phyloP scores from a whole-genome alignment of 441 rosid genomes.

The Croton laevigatus region DNA sequence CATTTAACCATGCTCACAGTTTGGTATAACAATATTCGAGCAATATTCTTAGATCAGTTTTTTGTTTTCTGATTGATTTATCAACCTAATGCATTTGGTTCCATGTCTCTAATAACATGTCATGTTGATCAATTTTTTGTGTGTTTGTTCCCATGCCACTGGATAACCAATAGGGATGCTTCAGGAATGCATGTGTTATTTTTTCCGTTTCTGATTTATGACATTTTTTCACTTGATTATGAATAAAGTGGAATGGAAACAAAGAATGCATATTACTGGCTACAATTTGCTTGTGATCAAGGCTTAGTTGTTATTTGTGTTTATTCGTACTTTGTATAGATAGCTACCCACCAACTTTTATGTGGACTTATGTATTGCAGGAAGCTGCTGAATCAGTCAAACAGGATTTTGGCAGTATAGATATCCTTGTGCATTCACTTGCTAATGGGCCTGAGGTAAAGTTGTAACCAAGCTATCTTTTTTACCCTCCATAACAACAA shows the following conservation, averaged over 20 bases:
- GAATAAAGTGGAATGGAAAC: too few species aligned
- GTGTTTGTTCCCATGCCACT: background rate
- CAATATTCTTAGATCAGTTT: background rate
- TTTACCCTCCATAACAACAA: too few species aligned
- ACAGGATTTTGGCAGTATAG: slow-evolving; percentile 86
- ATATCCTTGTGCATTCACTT: slow-evolving; percentile 92
- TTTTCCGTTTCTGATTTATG: background rate
- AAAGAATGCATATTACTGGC: too few species aligned
- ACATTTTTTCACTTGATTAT: too few species aligned
- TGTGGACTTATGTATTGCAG: slow-evolving; percentile 32
- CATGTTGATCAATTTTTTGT: background rate
- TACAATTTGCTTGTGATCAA: too few species aligned
- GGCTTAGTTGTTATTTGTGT: too few species aligned
- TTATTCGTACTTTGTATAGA: too few species aligned
- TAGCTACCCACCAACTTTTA: background rate
- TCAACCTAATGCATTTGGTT: background rate
- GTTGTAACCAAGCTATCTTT: too few species aligned
- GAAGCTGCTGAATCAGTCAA: slow-evolving; percentile 83
- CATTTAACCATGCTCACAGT: background rate
- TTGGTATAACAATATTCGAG: background rate
- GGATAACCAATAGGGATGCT: background rate
- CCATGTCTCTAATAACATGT: background rate
- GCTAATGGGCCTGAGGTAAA: slow-evolving; percentile 98
- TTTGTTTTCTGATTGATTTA: background rate
- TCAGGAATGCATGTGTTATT: background rate